Percentiles rank a stretch among this genome's conserved stretches.
Conservation (phyloP, 208 protist species). For the Porcisia deanei region DNA sequence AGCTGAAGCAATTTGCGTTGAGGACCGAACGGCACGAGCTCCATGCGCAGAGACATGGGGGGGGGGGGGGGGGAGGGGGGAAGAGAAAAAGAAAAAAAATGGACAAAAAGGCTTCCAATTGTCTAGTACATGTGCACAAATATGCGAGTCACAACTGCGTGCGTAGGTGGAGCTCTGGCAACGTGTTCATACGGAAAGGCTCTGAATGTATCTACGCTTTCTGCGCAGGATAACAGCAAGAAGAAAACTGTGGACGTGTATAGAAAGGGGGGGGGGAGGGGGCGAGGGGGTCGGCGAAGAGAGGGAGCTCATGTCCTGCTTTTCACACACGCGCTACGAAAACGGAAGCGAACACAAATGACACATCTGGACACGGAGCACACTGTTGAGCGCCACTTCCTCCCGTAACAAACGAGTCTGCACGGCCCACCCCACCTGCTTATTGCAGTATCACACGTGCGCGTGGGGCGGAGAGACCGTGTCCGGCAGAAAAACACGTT, state of each 20-base stretch:
- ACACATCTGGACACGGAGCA: no score
- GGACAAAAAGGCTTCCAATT: no score
- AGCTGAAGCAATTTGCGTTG: not conserved
- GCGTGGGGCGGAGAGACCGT: constrained; percentile 38
- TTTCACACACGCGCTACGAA: not conserved
- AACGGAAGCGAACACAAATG: no score
- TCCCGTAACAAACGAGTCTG: not conserved
- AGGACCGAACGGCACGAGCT: not conserved
- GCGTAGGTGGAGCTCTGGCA: not conserved
- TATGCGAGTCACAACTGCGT: not conserved
- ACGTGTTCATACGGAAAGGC: not conserved
- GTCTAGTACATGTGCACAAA: not conserved
- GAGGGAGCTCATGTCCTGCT: no score
- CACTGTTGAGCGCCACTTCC: no score
- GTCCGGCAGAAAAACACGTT: constrained; percentile 61
- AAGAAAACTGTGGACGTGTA: not conserved
- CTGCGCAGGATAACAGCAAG: not conserved
- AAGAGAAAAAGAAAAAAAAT: no score
- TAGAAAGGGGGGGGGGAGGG: not conserved
- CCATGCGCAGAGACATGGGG: not conserved
- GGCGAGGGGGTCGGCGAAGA: not conserved
- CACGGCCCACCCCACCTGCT: not conserved
- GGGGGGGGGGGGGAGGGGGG: no score
- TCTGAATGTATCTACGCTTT: no score
- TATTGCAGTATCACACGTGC: constrained; percentile 12